Conservation (phyloP, 257 asterid species). For the Salvia hispanica region DNA sequence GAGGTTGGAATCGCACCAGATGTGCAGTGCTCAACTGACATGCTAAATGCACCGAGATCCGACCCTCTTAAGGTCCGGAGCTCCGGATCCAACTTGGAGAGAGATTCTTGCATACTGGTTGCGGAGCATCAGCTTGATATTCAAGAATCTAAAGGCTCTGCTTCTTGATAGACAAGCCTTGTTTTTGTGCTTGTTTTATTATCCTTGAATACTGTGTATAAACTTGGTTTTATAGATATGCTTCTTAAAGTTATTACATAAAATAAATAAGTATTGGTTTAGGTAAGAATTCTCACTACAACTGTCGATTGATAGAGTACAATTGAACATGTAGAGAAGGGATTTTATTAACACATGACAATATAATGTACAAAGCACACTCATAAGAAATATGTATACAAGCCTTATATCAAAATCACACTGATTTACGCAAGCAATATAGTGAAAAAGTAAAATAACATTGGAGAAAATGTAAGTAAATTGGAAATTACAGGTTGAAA, state of each 20-base stretch:
- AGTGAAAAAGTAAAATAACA: conserved; percentile 27
- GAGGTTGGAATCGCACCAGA: conserved; percentile 89
- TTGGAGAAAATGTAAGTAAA: conserved; percentile 27
- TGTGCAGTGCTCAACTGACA: conserved; percentile 70
- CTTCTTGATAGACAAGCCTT: conserved; percentile 47
- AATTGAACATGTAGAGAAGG: not conserved
- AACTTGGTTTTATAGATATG: conserved; percentile 3
- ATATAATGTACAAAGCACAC: conserved; percentile 19
- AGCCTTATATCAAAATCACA: not conserved
- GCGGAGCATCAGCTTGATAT: conserved; percentile 87
- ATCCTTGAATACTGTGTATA: not conserved
- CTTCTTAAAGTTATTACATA: too few species aligned
- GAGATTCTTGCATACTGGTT: conserved; percentile 80
- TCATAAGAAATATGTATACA: not conserved
- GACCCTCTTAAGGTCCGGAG: conserved; percentile 44
- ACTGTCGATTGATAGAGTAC: not conserved
- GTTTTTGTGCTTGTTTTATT: not conserved
- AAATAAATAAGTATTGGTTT: not conserved
- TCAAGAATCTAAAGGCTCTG: conserved; percentile 63
- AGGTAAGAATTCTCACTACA: not conserved
- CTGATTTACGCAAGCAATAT: conserved; percentile 18
- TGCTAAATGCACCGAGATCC: conserved; percentile 54
- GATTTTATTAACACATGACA: conserved; percentile 22
- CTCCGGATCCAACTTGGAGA: conserved; percentile 55
- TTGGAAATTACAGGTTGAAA: conserved; percentile 21